Base-by-base conservation (phyloP, 2,329 filamentous ascomycete species). In the Pseudocercospora vitis region DNA sequence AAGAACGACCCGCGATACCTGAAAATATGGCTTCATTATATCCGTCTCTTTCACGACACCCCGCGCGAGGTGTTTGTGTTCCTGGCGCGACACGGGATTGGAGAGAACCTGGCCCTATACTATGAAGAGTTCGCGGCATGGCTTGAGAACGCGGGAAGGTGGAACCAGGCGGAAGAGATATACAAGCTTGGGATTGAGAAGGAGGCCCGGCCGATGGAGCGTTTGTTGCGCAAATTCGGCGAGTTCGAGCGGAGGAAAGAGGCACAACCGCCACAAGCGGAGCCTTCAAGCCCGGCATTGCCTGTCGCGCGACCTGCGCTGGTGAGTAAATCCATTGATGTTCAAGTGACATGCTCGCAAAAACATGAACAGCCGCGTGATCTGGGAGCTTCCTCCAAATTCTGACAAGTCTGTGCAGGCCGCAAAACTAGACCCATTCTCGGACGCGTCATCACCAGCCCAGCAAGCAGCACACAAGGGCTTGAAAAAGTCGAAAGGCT, bases 121-220 rank as follows among this genome's bases (percentile, higher is more conserved):
- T 99, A 99, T 72, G 94, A 99, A 70, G 94, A 97, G 68, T 99
- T 95, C 68, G 91, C 94, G 1, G 87, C 84, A 1, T 97, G 91
- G 89, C 78, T 99, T 5, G 94, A 99, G 74, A 79, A 83, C 29
- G 88, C 86, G 5, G 88, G 85, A 11, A 80, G 92, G 59, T 96
- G 90, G 88, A 81, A 79, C 18, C 94, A 99, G 71, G 92, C 94
- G 0, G 91, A 96, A 64, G 94, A 99, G 71, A 88, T 99, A 0
- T 97, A 95, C 70, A 85, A 86, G 63, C 77, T 96, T 60, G 94
- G 94, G 1, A 87, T 99, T 50, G 89, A 96, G 70, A 85, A 85
- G 35, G 91, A 95, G 64, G 94, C 94, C 3, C 81, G 89, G 31
- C 94, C 94, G 2, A 81, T 83, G 0, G 86, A 91, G 68, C 82